Percentiles rank a stretch among this genome's conserved stretches.
phyloP scores from a whole-genome alignment of 2,329 filamentous ascomycete species.

The Metarhizium anisopliae region DNA sequence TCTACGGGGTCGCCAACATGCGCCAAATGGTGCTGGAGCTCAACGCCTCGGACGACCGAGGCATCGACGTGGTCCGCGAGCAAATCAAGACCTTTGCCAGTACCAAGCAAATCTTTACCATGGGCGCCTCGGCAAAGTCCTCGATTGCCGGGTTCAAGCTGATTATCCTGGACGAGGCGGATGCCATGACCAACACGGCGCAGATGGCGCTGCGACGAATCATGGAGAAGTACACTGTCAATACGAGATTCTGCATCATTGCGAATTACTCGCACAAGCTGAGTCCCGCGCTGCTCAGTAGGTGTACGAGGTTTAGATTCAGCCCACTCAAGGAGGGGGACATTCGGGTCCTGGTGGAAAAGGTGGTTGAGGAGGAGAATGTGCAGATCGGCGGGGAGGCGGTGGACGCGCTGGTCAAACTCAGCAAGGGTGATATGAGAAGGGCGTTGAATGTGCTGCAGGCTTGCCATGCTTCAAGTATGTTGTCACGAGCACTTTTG shows the following conservation, averaged over 20 bases:
- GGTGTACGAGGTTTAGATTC: constrained; percentile 92
- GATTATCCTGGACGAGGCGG: constrained; percentile 96
- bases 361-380: constrained; percentile 78
- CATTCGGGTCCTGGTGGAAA: constrained; percentile 77
- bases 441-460: constrained; percentile 90
- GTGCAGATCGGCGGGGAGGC: constrained; percentile 79
- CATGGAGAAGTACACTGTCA: constrained; percentile 99
- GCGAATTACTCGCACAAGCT: constrained; percentile 99
- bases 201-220: constrained; percentile 96
- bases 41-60: constrained; percentile 93
- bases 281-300: constrained; percentile 80
- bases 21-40: constrained; percentile 97
- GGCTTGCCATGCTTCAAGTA: constrained; percentile 90
- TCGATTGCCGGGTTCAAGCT: constrained; percentile 77
- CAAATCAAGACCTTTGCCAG: constrained; percentile 99
- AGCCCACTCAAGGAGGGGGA: constrained; percentile 85
- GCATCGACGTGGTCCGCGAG: constrained; percentile 95
- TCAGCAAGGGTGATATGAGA: constrained; percentile 96
- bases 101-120: constrained; percentile 89
- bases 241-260: constrained; percentile 96
- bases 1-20: constrained; percentile 88
- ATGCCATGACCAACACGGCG: constrained; percentile 97
- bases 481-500: constrained; percentile 17
- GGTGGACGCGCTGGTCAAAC: constrained; percentile 69
- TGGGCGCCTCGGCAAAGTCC: constrained; percentile 39